These are phyloP conservation scores for Melocanna baccifera DNA, from an alignment of 176 grass and related monocot genomes.

Conservation along the genomic window DNA sequence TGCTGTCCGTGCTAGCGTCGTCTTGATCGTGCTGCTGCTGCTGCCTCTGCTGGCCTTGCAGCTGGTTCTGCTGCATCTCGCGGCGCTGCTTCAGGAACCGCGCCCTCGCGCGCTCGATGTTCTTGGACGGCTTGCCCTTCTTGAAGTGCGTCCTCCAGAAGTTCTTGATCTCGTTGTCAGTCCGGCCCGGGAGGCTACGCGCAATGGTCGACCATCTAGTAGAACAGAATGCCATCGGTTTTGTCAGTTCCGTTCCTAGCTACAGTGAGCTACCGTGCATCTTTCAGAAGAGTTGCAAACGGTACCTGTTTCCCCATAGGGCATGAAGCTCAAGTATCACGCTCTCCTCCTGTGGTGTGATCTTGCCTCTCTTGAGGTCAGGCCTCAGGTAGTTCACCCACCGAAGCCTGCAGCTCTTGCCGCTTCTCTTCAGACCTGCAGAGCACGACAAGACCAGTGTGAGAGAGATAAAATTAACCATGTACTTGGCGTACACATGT, in stretches of 20 bases:
- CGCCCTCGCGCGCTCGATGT: constrained; percentile 70
- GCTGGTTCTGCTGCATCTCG: constrained; percentile 42
- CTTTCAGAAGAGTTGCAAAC: neutral
- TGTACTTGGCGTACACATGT: neutral
- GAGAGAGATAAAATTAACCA: neutral
- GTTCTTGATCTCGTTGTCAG: constrained; percentile 99
- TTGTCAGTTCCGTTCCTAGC: neutral
- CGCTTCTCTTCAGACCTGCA: constrained; percentile 78
- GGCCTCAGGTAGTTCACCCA: constrained; percentile 97
- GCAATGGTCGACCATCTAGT: constrained; percentile 92
- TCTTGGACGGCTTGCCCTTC: constrained; percentile 77
- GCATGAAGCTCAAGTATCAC: constrained; percentile 70
- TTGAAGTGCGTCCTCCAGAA: constrained; percentile 99
- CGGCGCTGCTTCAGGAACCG: constrained; percentile 61
- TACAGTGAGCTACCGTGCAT: neutral
- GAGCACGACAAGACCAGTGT: neutral
- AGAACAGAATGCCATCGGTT: constrained; percentile 6
- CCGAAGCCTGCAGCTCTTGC: constrained; percentile 91
- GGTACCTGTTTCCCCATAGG: constrained; percentile 83
- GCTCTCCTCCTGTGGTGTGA: constrained; percentile 79
- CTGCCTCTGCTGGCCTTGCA: neutral
- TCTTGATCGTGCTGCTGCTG: neutral
- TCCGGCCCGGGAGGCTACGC: constrained; percentile 79
- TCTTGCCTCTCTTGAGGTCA: constrained; percentile 85
- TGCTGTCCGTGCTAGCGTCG: neutral